Percentiles rank a stretch among this genome's conserved stretches.
Conservation (phyloP, 2,329 filamentous ascomycete genomes). For the Microsporum audouinii region DNA sequence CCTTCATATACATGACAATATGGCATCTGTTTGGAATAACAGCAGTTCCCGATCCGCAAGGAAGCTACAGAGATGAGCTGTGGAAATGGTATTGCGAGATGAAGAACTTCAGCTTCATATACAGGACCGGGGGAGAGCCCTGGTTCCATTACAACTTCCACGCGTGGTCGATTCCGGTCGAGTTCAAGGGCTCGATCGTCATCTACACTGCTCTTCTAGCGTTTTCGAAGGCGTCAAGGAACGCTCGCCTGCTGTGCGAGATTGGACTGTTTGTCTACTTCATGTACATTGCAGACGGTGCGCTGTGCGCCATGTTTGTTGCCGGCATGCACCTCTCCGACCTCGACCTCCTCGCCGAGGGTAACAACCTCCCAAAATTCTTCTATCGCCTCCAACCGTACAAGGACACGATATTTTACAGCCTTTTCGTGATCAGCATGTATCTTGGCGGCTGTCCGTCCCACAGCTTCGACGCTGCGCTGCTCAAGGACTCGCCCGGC, state of each 20-base stretch:
- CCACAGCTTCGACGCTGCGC: constrained; percentile 36
- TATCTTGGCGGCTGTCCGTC: constrained; percentile 53
- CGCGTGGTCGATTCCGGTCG: constrained; percentile 53
- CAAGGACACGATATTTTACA: constrained; percentile 43
- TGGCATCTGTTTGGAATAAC: constrained; percentile 45
- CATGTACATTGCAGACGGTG: constrained; percentile 56
- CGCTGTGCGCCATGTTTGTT: constrained; percentile 50
- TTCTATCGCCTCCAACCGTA: constrained; percentile 37
- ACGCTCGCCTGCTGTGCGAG: constrained; percentile 45
- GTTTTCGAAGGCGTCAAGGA: constrained; percentile 44
- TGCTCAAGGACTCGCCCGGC: constrained; percentile 45
- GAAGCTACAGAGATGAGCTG: constrained; percentile 39
- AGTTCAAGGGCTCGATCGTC: constrained; percentile 53
- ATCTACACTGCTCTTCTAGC: constrained; percentile 49
- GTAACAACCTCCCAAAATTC: constrained; percentile 41
- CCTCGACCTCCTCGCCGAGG: constrained; percentile 45
- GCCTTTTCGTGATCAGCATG: constrained; percentile 42
- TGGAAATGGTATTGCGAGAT: constrained; percentile 45
- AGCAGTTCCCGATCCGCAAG: constrained; percentile 30
- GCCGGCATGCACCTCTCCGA: constrained; percentile 53
- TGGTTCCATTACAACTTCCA: constrained; percentile 51
- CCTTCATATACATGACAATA: constrained; percentile 33
- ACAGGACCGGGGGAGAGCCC: constrained; percentile 45
- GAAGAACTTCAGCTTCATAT: constrained; percentile 60
- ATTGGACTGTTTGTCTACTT: constrained; percentile 50